Evolutionary conservation across 208 protist genomes (phyloP).

Genomic region (Porcisia deanei): DNA sequence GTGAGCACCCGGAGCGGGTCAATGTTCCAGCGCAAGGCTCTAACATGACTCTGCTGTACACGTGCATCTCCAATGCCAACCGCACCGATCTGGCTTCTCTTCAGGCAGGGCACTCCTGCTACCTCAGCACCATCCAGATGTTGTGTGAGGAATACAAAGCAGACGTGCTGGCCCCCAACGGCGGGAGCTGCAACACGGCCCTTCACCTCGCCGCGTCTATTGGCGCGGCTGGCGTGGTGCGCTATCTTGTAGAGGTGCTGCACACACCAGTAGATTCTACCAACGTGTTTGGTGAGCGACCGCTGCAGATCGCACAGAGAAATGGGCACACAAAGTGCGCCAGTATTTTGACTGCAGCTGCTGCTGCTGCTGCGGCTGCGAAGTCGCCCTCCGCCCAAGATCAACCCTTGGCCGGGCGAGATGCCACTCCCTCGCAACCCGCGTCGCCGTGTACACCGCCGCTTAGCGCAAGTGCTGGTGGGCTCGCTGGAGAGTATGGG

Average conservation of each 20-base stretch:
- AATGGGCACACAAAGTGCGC: constrained; percentile 15
- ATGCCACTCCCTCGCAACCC: background rate
- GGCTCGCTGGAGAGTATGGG: background rate
- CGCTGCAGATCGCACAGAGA: constrained; percentile 33
- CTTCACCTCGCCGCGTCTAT: constrained; percentile 47
- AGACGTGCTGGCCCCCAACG: constrained; percentile 48
- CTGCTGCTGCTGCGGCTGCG: background rate
- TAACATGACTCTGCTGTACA: constrained; percentile 56
- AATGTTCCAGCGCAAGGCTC: constrained; percentile 40
- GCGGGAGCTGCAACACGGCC: constrained; percentile 46
- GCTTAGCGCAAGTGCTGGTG: background rate
- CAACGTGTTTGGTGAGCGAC: constrained; percentile 42
- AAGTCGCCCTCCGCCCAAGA: background rate
- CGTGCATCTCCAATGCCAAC: constrained; percentile 30
- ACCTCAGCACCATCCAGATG: constrained; percentile 45
- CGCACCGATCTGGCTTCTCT: constrained; percentile 26
- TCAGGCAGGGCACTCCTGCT: constrained; percentile 21
- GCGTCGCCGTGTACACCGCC: background rate
- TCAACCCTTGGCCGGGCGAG: background rate
- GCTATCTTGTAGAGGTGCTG: constrained; percentile 35
- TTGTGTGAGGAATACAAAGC: constrained; percentile 69
- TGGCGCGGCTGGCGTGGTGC: constrained; percentile 34
- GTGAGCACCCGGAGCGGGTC: constrained; percentile 39
- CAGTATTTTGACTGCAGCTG: constrained; percentile 7
- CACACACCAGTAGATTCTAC: constrained; percentile 18